Evolutionary conservation across 257 asterid genomes (phyloP), one percentile per base, ranked within the genome.

Genomic region (Salvia hispanica): DNA sequence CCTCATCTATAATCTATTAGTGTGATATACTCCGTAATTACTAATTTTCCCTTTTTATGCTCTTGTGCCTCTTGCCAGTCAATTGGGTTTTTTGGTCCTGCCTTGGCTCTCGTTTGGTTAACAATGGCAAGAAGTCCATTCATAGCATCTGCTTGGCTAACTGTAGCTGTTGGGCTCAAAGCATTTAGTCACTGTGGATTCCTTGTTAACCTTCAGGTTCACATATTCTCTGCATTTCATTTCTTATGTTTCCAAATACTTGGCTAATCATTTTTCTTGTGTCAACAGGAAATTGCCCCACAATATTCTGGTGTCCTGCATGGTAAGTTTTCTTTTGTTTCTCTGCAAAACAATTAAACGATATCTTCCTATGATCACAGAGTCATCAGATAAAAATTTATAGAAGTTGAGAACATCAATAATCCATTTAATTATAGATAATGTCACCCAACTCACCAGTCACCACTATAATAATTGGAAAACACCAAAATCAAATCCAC

Each of bases 191-290:
- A 93, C 67, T 85, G 89, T 75, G 99, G 99, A 68, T 93, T 93
- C 85, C 99, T 93, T 66, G 99, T 93, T 54, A 93, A 93, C 80
- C 82, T 90, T 77, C 99, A 93, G 96, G 99, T 88, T 67, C 64
- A 68, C 77, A 64, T 53, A 71, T 72, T 76, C 36, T 54, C 44
- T 74, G 60, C 64, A 21, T 21, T 21, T 21, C 25, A 64, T 72
- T 63, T 58, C 64, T 68, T 67, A 55, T 28, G 43, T 71, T 43
- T 62, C 62, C 70, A 60, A 45, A 68, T 42, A 46, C 71, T 43
- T 40, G 34, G 53, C 55, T 58, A 62, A 44, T 65, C 72, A 4
- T 67, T 42, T 62, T 40, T 65, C 28, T 68, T 69, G 45, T 62
- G 58, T 77, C 53, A 34, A 68, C 92, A 93, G 99, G 99, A 93